Evolutionary conservation across 2,329 filamentous ascomycete genomes (phyloP).

Genomic region (Albifimbria verrucaria): DNA sequence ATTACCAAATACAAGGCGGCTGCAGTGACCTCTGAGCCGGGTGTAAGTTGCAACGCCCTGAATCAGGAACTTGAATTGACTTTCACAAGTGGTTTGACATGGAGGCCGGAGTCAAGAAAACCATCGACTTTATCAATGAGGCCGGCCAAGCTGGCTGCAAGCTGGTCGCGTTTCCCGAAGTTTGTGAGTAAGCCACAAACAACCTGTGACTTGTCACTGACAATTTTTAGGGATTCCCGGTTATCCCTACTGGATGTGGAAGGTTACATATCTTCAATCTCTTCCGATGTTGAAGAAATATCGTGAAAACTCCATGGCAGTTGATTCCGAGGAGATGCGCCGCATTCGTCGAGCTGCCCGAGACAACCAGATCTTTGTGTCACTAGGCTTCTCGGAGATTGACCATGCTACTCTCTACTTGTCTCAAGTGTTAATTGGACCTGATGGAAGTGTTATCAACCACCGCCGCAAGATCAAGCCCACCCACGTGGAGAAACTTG

Average conservation of each 20-base stretch:
- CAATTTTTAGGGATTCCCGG: conserved; percentile 42
- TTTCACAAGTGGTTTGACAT: conserved; percentile 52
- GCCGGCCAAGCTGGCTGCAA: conserved; percentile 51
- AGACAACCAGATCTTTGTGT: conserved; percentile 41
- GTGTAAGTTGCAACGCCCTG: conserved; percentile 2
- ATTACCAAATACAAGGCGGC: conserved; percentile 21
- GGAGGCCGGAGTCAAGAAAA: conserved; percentile 50
- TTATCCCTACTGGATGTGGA: conserved; percentile 44
- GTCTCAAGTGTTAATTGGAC: conserved; percentile 49
- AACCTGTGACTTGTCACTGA: not conserved
- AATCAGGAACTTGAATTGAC: conserved; percentile 5
- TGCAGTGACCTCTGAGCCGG: conserved; percentile 18
- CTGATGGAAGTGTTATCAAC: conserved; percentile 40
- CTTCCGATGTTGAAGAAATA: conserved; percentile 29
- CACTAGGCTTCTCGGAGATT: conserved; percentile 48
- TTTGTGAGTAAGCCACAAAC: conserved; percentile 23
- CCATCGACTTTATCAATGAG: conserved; percentile 52
- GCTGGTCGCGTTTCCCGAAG: conserved; percentile 52
- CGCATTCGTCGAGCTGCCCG: conserved; percentile 36
- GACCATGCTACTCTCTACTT: conserved; percentile 44
- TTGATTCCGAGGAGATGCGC: conserved; percentile 40
- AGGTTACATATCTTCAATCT: conserved; percentile 25
- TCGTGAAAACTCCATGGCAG: conserved; percentile 34
- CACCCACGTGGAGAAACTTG: conserved; percentile 43
- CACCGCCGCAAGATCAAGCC: conserved; percentile 50